Evolutionary conservation across 73 alveolate genomes (phyloP).

Genomic region (Paramecium primaurelia): DNA sequence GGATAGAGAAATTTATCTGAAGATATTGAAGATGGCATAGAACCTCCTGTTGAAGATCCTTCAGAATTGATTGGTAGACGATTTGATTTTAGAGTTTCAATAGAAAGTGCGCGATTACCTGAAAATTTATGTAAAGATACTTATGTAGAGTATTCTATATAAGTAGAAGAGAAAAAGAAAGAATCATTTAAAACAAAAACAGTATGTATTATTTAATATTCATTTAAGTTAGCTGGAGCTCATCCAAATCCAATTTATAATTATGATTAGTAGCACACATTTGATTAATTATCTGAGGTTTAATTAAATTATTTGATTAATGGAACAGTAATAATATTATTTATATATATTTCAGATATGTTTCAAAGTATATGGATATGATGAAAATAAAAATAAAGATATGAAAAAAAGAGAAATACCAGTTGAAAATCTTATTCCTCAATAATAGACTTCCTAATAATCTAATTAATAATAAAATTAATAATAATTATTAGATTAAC

Average conservation of each 20-base stretch:
- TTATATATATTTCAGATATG: constrained; percentile 46
- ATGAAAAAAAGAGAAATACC: background rate
- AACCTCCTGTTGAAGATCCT: constrained; percentile 59
- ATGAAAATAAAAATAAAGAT: constrained; percentile 44
- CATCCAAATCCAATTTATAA: constrained; percentile 71
- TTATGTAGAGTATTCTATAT: constrained; percentile 71
- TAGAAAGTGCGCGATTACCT: constrained; percentile 65
- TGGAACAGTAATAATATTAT: constrained; percentile 64
- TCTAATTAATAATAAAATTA: background rate
- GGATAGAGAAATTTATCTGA: constrained; percentile 76
- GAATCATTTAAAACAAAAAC: constrained; percentile 52
- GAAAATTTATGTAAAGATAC: constrained; percentile 76
- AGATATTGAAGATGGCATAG: constrained; percentile 65
- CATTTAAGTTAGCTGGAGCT: constrained; percentile 59
- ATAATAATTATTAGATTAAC: background rate
- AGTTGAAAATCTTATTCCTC: constrained; percentile 40
- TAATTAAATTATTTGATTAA: constrained; percentile 66
- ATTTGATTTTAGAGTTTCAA: constrained; percentile 53
- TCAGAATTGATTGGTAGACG: constrained; percentile 39
- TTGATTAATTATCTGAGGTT: constrained; percentile 58
- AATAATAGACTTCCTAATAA: background rate
- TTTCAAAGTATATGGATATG: constrained; percentile 65
- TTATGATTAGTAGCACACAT: constrained; percentile 69
- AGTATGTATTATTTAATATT: background rate
- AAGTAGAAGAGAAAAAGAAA: constrained; percentile 64